Percentiles rank a stretch among this genome's conserved stretches.
These are phyloP conservation scores for Ceratorhiza oryzae-sativae DNA, from an alignment of 1,284 basidiomycete genomes.

Conservation along the genomic window DNA sequence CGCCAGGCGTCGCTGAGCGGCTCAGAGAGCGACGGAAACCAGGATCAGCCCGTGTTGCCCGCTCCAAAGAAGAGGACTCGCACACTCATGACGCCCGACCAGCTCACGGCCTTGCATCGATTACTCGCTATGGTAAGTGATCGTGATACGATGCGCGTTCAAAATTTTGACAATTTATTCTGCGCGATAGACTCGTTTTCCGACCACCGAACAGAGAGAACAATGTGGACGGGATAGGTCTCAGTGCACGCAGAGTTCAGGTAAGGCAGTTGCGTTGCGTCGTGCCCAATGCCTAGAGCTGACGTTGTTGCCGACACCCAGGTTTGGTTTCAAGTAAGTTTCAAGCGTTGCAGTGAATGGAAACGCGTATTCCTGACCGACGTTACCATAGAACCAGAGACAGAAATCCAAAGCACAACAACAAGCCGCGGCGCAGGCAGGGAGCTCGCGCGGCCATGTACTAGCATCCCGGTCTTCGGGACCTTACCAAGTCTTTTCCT, in stretches of 20 bases:
- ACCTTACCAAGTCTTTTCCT: conserved; percentile 36
- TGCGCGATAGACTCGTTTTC: conserved; percentile 73
- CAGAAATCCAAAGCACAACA: conserved; percentile 76
- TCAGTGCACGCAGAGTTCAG: conserved; percentile 86
- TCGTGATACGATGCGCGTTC: conserved; percentile 24
- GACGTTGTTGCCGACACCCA: conserved; percentile 49
- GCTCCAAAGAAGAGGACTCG: conserved; percentile 58
- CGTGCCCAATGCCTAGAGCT: conserved; percentile 43
- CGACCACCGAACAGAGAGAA: conserved; percentile 81
- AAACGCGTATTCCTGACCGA: conserved; percentile 31
- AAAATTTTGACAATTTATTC: conserved; percentile 15
- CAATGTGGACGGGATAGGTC: conserved; percentile 80
- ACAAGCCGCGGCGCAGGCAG: conserved; percentile 47
- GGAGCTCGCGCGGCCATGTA: conserved; percentile 41
- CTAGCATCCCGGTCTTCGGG: conserved; percentile 40
- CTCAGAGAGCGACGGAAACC: conserved; percentile 14
- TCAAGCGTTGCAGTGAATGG: conserved; percentile 18
- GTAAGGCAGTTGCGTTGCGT: conserved; percentile 56
- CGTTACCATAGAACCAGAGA: conserved; percentile 68
- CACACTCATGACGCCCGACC: conserved; percentile 83
- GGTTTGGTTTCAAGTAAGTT: conserved; percentile 84
- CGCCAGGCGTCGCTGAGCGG: conserved; percentile 22
- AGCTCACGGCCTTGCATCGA: conserved; percentile 79
- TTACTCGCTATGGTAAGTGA: conserved; percentile 73
- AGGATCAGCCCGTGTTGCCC: conserved; percentile 26